Percentiles rank a stretch among this genome's conserved stretches.
phyloP scores from a whole-genome alignment of 1,139 yeast species.

The Lipomyces yarrowii region DNA sequence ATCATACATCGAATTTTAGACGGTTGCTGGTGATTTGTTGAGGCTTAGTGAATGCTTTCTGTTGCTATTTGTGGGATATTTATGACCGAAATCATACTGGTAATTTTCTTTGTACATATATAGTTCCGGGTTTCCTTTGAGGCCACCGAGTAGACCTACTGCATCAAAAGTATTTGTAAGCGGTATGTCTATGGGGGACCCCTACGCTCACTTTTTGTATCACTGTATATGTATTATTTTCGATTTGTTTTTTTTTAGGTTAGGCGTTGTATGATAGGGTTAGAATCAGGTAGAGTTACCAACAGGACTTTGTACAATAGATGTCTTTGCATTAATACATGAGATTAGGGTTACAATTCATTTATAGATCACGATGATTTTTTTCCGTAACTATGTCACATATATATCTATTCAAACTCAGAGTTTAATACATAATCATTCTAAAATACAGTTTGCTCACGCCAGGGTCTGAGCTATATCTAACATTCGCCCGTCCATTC shows the following conservation, averaged over 20 bases:
- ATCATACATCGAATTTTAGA: neutral
- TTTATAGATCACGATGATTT: neutral
- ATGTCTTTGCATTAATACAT: neutral
- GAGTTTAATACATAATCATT: neutral
- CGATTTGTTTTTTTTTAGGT: neutral
- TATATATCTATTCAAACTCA: neutral
- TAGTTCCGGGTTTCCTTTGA: neutral
- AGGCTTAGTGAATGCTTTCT: neutral
- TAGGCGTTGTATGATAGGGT: neutral
- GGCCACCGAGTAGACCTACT: neutral
- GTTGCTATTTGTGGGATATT: neutral
- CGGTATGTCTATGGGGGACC: neutral
- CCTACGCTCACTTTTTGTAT: constrained; percentile 17
- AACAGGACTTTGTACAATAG: neutral
- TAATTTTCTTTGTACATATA: neutral
- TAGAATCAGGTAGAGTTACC: neutral
- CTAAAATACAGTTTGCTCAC: neutral
- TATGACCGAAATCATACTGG: neutral
- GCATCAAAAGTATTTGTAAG: neutral
- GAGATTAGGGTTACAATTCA: neutral
- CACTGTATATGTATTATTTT: neutral
- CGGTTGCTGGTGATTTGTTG: neutral
- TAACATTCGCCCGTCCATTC: constrained; percentile 29
- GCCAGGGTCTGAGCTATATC: constrained; percentile 24
- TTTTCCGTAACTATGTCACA: neutral